A percentile compares a stretch with the other conserved stretches of the same genome.
phyloP scores from a whole-genome alignment of 2,329 filamentous ascomycete genomes.

The Epicoccum sorghinum region DNA sequence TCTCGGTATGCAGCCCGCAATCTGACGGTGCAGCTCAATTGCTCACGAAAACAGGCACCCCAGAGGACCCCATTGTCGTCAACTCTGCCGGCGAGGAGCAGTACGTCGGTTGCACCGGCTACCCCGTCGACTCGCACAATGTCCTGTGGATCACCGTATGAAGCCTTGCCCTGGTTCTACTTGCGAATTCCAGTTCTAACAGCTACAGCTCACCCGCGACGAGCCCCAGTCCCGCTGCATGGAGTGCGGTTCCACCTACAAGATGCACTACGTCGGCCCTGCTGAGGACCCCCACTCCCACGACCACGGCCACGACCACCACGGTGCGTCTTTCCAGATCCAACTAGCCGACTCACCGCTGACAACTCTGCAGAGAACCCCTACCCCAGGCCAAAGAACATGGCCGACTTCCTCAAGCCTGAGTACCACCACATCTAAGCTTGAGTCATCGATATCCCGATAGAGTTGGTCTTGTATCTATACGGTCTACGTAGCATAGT shows the following conservation, averaged over 20 bases:
- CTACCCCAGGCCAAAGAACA: conserved; percentile 81
- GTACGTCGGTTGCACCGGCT: conserved; percentile 94
- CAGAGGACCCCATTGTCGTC: conserved; percentile 85
- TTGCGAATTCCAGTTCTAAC: conserved; percentile 3
- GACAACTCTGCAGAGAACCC: conserved; percentile 49
- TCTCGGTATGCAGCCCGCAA: conserved; percentile 64
- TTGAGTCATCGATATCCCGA: conserved; percentile 7
- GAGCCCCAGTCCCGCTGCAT: conserved; percentile 93
- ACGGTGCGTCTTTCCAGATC: conserved; percentile 20
- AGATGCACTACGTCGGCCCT: conserved; percentile 95
- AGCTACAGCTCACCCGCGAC: conserved; percentile 75
- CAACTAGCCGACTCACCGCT: not conserved
- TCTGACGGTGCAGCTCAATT: too few species aligned
- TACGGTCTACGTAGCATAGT: conserved; percentile 46
- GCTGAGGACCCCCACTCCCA: conserved; percentile 72
- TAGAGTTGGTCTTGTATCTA: conserved; percentile 38
- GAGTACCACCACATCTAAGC: conserved; percentile 77
- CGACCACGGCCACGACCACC: conserved; percentile 57
- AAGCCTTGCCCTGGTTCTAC: too few species aligned
- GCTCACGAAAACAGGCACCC: conserved; percentile 66
- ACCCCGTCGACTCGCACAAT: conserved; percentile 87
- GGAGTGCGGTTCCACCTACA: conserved; percentile 95
- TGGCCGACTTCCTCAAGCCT: conserved; percentile 93
- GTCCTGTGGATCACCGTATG: conserved; percentile 89
- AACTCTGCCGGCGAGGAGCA: conserved; percentile 94